These are phyloP conservation scores for Dacryopinax spathularia DNA, from an alignment of 768 basidiomycete species.

Conservation along the genomic window DNA sequence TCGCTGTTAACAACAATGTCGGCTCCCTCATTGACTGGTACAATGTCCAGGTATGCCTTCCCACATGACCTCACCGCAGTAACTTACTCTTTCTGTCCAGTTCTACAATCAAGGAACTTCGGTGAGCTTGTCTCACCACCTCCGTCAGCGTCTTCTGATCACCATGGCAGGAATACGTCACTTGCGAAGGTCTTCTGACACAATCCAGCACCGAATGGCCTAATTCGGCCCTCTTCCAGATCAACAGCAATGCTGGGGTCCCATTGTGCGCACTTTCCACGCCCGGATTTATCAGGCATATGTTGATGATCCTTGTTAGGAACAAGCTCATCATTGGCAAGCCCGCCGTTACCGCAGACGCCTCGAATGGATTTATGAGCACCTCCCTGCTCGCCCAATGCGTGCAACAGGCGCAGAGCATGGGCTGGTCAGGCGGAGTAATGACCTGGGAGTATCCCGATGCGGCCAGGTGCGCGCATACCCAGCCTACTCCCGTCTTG, in stretches of 20 bases:
- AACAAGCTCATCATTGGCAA: slow-evolving; percentile 28
- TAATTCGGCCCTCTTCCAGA: slow-evolving; percentile 40
- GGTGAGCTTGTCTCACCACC: too few species aligned
- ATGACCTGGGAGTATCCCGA: neutral
- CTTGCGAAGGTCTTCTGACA: slow-evolving; percentile 44
- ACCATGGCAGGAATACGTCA: slow-evolving; percentile 58
- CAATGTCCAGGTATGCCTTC: slow-evolving; percentile 14
- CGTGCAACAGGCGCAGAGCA: neutral
- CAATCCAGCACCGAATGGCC: slow-evolving; percentile 50
- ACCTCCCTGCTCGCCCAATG: neutral
- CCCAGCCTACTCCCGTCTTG: too few species aligned
- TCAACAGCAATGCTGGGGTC: slow-evolving; percentile 23
- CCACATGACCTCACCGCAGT: too few species aligned
- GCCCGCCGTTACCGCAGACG: slow-evolving; percentile 18
- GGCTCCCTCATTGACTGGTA: slow-evolving; percentile 36
- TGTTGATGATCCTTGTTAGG: too few species aligned
- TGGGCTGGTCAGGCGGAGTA: neutral
- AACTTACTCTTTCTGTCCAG: too few species aligned
- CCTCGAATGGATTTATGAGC: neutral
- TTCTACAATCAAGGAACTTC: neutral
- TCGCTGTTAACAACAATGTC: slow-evolving; percentile 26
- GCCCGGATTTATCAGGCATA: too few species aligned
- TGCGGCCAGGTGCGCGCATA: too few species aligned
- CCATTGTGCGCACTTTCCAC: too few species aligned
- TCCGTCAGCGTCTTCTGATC: too few species aligned